These are phyloP conservation scores for Coemansia sp. DNA, from an alignment of 192 early-diverging fungal species.

Conservation along the genomic window DNA sequence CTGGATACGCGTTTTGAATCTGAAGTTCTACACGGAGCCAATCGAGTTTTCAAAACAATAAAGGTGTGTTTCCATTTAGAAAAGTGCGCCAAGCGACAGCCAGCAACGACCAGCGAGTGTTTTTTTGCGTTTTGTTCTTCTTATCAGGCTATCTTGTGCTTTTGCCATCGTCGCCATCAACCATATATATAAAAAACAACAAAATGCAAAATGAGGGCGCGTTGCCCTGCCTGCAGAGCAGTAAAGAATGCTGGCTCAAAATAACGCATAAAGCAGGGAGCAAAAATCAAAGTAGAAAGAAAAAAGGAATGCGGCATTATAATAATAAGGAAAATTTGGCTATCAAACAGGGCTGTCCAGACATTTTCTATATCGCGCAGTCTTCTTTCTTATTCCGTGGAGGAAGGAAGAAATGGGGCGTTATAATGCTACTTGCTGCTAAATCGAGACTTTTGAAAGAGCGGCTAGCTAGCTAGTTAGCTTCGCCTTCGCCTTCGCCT, in stretches of 20 bases:
- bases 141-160: background rate
- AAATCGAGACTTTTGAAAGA: too few species aligned
- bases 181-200: constrained; percentile 3
- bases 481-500: too few species aligned
- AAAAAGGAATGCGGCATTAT: background rate
- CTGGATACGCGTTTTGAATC: constrained; percentile 86
- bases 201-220: background rate
- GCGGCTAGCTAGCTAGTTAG: too few species aligned
- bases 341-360: background rate
- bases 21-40: constrained; percentile 63
- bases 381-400: background rate
- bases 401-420: background rate
- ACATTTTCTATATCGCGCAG: background rate
- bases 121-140: too few species aligned
- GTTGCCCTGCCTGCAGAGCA: constrained; percentile 1
- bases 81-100: too few species aligned
- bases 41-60: too few species aligned
- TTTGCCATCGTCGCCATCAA: constrained; percentile 14
- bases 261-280: background rate
- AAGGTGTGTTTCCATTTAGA: too few species aligned
- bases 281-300: background rate
- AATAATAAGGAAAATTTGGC: background rate
- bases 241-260: constrained; percentile 5
- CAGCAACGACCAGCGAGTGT: too few species aligned
- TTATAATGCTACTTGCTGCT: too few species aligned